A percentile compares a stretch with the other conserved stretches of the same genome.
Evolutionary conservation across 805 yeast species (phyloP).

Genomic region (Geotrichum ghanense): DNA sequence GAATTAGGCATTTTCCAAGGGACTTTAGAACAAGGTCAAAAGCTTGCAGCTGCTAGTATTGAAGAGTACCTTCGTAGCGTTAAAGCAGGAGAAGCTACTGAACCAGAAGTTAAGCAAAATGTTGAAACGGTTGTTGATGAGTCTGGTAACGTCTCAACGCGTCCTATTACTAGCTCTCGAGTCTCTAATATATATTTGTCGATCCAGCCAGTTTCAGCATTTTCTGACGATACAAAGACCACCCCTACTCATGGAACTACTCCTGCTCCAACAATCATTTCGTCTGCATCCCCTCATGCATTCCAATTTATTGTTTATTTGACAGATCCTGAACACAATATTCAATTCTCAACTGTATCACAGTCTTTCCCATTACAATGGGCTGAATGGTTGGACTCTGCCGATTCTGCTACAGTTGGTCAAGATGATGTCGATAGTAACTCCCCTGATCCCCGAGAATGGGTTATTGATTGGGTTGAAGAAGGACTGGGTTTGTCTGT

Average conservation of each 20-base stretch:
- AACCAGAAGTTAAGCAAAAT: constrained; percentile 16
- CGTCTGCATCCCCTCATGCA: constrained; percentile 31
- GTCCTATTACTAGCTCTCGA: constrained; percentile 12
- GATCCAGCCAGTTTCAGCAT: constrained; percentile 47
- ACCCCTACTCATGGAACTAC: constrained; percentile 11
- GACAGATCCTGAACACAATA: constrained; percentile 67
- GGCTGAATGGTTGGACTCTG: constrained; percentile 79
- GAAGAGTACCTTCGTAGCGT: constrained; percentile 45
- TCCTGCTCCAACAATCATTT: constrained; percentile 17
- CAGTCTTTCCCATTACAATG: constrained; percentile 86
- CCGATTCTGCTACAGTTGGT: constrained; percentile 22
- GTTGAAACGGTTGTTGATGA: constrained; percentile 13
- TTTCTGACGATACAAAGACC: constrained; percentile 18
- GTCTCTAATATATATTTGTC: constrained; percentile 59
- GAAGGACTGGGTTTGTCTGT: constrained; percentile 68
- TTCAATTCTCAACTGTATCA: constrained; percentile 63
- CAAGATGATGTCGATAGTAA: constrained; percentile 26
- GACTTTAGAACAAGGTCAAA: constrained; percentile 71
- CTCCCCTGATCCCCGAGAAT: constrained; percentile 58
- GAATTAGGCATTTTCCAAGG: constrained; percentile 67
- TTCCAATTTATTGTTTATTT: constrained; percentile 70
- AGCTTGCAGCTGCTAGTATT: constrained; percentile 76
- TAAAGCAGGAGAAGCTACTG: constrained; percentile 19
- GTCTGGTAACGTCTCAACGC: constrained; percentile 12
- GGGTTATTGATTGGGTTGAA: constrained; percentile 72